Base-by-base conservation (phyloP, 306 rosid species). In the Vicia faba region DNA sequence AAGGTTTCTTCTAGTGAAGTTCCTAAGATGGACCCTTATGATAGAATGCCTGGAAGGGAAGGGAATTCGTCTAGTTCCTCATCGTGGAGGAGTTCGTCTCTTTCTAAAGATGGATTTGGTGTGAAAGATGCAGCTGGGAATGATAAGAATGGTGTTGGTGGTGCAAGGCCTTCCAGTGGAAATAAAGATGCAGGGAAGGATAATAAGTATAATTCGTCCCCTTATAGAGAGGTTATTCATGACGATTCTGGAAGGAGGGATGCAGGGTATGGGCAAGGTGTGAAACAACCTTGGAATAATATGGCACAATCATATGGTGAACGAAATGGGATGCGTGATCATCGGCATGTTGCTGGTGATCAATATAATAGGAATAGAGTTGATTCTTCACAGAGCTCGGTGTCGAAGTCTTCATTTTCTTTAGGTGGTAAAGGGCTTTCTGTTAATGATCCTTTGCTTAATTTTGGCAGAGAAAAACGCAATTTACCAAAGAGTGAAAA, bases 381-480 rank as follows among this genome's bases (percentile, higher is more conserved):
- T n/a, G 84, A 76, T 75, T 76, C 83, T 64, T 45, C 66, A 14
- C 92, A 71, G 68, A 75, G 72, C 73, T 80, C 82, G 3, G 75
- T 70, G 54, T 66, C 83, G 0, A 89, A 84, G 55, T 75, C 83
- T 8, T 79, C 91, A 36, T 87, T 84, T 84, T 72, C 85, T 2
- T 19, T 73, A 14, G 88, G 92, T 68, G 85, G 78, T 71, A 87
- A 83, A 74, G 91, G 88, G 28, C 84, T 78, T 69, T 73, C 86
- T 68, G 77, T 86, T 18, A 80, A 81, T 75, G 98, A 89, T 69
- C 93, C 91, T 1, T 75, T 86, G 62, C 93, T 87, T 51, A 92
- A 87, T 83, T 92, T 93, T 73, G 89, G 96, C 53, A 87, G 88
- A 79, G 98, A 93, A 35, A 93, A 87, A 56, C 87, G 81, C 10